Percentiles rank a stretch among this genome's conserved stretches.
Evolutionary conservation across 1,139 yeast species (phyloP).

Genomic region (Blastobotrys aristatus): DNA sequence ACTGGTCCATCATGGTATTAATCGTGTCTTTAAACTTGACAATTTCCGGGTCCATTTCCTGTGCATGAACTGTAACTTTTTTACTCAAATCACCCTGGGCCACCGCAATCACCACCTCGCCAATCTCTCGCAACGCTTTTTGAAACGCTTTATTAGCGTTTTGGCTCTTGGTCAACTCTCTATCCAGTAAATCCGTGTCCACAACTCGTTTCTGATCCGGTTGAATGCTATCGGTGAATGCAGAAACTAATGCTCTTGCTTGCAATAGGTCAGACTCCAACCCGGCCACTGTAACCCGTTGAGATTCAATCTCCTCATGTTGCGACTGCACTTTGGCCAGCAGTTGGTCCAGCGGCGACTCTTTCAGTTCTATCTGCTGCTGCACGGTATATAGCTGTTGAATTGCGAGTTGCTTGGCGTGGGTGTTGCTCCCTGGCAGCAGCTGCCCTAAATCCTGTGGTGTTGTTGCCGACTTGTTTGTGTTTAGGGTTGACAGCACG

Average conservation of each 20-base stretch:
- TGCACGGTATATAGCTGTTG: constrained; percentile 12
- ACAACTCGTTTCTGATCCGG: constrained; percentile 33
- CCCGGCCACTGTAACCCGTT: constrained; percentile 35
- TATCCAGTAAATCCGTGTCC: constrained; percentile 34
- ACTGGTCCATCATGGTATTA: constrained; percentile 83
- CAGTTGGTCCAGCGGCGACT: constrained; percentile 16
- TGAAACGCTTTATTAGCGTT: constrained; percentile 72
- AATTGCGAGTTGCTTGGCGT: constrained; percentile 22
- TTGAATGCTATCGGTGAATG: constrained; percentile 35
- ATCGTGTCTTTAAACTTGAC: constrained; percentile 74
- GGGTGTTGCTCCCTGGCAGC: constrained; percentile 22
- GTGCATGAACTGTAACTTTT: constrained; percentile 66
- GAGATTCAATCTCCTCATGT: constrained; percentile 36
- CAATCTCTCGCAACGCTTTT: constrained; percentile 71
- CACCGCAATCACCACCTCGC: constrained; percentile 76
- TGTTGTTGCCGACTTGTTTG: neutral
- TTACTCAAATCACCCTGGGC: constrained; percentile 82
- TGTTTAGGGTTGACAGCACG: constrained; percentile 9
- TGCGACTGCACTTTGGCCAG: constrained; percentile 36
- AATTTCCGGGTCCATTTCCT: constrained; percentile 67
- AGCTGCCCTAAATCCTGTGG: neutral
- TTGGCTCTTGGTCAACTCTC: constrained; percentile 49
- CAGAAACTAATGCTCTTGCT: constrained; percentile 35
- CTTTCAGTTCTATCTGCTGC: neutral
- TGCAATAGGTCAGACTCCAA: constrained; percentile 36